phyloP scores from a whole-genome alignment of 164 flowering plant genomes.

The grape (Vitis vinifera) region ASM3070453v1 NC_081818.1:23928001-23928500 shows the following conservation, averaged over 20 bases:
- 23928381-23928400: no score
- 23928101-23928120: not conserved
- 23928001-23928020: not conserved
- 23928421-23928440: no score
- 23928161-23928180: not conserved
- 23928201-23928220: not conserved
- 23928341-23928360: no score
- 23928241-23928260: conserved; percentile 1
- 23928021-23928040: not conserved
- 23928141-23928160: not conserved
- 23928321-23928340: no score
- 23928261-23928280: conserved; percentile 10
- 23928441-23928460: no score
- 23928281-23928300: not conserved
- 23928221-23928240: conserved; percentile 8
- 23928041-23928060: not conserved
- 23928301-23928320: no score
- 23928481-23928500: no score
- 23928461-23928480: no score
- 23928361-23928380: no score
- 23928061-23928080: no score
- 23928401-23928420: no score
- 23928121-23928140: not conserved
- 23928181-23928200: conserved; percentile 1
- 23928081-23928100: not conserved